Evolutionary conservation across 495 filamentous ascomycete genomes (phyloP).

Genomic region (Penicillium herquei): DNA sequence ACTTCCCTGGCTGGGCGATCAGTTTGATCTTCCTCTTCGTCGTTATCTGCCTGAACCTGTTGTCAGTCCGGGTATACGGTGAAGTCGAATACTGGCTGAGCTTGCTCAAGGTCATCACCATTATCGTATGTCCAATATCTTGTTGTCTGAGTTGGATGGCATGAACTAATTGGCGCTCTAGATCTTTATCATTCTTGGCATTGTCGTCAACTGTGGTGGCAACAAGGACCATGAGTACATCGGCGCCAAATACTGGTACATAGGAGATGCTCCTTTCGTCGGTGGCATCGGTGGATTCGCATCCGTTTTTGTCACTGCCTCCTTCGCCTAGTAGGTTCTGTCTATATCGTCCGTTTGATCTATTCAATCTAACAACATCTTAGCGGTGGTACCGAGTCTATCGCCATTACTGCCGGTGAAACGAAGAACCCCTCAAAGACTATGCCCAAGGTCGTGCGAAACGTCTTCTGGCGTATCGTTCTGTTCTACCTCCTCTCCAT

Average conservation of each 20-base stretch:
- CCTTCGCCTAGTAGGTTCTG: conserved; percentile 45
- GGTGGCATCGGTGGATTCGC: conserved; percentile 53
- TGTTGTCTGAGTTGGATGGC: background rate
- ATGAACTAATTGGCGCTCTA: conserved; percentile 11
- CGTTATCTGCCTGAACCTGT: conserved; percentile 47
- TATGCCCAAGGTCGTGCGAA: conserved; percentile 49
- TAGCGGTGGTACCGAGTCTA: conserved; percentile 55
- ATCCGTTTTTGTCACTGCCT: conserved; percentile 53
- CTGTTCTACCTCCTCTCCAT: conserved; percentile 53
- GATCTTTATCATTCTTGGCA: conserved; percentile 55
- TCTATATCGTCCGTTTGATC: background rate
- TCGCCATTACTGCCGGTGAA: conserved; percentile 56
- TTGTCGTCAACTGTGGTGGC: conserved; percentile 50
- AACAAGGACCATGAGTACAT: conserved; percentile 47
- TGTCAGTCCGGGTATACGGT: conserved; percentile 53
- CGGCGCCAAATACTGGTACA: conserved; percentile 44
- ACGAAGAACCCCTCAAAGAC: conserved; percentile 48
- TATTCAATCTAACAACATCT: background rate
- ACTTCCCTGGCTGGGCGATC: conserved; percentile 50
- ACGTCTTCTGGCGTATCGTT: conserved; percentile 54
- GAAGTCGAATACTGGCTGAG: conserved; percentile 55
- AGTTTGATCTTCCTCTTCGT: conserved; percentile 53
- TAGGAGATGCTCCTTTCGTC: conserved; percentile 52
- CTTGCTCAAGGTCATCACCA: conserved; percentile 55
- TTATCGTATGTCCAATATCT: conserved; percentile 38